phyloP scores from a whole-genome alignment of 2,329 filamentous ascomycete species.

The Fusarium decemcellulare region DNA sequence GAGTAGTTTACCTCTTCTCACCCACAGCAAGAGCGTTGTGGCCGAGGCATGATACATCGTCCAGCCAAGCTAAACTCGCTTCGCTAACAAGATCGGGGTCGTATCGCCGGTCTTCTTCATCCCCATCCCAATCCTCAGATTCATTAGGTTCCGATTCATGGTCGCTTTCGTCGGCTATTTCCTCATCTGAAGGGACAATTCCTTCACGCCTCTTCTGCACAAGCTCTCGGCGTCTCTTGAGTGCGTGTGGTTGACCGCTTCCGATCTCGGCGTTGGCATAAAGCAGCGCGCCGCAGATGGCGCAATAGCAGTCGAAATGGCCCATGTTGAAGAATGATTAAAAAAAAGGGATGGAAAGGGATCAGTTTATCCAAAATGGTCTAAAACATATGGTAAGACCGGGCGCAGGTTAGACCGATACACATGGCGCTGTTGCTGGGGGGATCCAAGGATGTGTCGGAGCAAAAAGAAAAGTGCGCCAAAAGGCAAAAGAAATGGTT shows the following conservation, averaged over 20 bases:
- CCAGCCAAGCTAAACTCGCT: constrained; percentile 6
- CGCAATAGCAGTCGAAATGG: constrained; percentile 20
- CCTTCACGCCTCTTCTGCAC: constrained; percentile 1
- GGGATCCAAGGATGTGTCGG: background rate
- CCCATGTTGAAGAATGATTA: constrained; percentile 8
- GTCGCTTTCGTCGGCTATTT: background rate
- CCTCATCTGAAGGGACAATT: background rate
- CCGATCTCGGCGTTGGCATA: constrained; percentile 3
- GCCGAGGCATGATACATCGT: constrained; percentile 3
- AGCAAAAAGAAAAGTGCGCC: background rate
- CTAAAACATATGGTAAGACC: constrained; percentile 2
- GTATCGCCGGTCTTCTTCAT: constrained; percentile 17
- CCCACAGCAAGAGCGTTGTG: constrained; percentile 8
- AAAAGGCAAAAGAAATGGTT: constrained; percentile 43
- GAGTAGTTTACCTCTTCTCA: background rate
- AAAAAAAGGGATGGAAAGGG: background rate
- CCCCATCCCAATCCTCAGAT: constrained; percentile 7
- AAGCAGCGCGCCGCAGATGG: constrained; percentile 19
- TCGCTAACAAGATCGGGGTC: constrained; percentile 15
- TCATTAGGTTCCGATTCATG: background rate
- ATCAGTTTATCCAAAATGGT: background rate
- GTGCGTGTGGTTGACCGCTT: background rate
- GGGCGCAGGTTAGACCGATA: background rate
- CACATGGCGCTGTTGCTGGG: background rate
- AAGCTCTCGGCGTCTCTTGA: constrained; percentile 1